Percentiles rank a stretch among this genome's conserved stretches.
Evolutionary conservation across 345 rosid species (phyloP).

Genomic region (Erodium maritimum): DNA sequence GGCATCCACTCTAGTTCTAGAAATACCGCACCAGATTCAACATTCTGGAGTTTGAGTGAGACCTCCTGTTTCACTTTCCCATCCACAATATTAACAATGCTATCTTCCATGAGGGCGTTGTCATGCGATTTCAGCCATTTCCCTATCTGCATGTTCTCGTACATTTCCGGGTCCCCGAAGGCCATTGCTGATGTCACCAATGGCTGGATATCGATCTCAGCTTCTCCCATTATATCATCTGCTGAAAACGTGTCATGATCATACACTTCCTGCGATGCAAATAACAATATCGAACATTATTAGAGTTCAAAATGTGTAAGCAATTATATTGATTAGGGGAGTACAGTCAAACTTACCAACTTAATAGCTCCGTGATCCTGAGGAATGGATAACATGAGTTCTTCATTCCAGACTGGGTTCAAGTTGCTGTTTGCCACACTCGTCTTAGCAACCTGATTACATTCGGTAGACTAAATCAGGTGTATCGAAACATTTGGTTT

Average conservation of each 20-base stretch:
- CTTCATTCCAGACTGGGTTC: conserved; percentile 78
- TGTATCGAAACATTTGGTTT: too few relatives aligned
- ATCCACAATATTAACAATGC: conserved; percentile 73
- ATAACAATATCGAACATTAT: too few relatives aligned
- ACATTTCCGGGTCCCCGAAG: conserved; percentile 78
- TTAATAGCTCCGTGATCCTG: conserved; percentile 44
- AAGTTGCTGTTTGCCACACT: conserved; percentile 46
- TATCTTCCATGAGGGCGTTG: conserved; percentile 79
- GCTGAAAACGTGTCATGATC: conserved; percentile 89
- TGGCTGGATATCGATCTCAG: conserved; percentile 82
- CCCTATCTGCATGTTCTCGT: conserved; percentile 87
- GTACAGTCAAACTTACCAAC: conserved; percentile 30
- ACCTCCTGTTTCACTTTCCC: conserved; percentile 84
- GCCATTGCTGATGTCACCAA: conserved; percentile 86
- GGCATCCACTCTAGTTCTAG: conserved; percentile 71
- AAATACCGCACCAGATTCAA: conserved; percentile 76
- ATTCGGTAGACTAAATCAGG: too few relatives aligned
- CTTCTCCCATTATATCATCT: conserved; percentile 99
- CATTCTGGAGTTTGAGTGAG: conserved; percentile 77
- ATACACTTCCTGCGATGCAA: conserved; percentile 57
- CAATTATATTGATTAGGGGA: too few relatives aligned
- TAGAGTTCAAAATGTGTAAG: too few relatives aligned
- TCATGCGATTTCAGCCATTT: conserved; percentile 81
- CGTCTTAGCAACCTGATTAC: conserved; percentile 44
- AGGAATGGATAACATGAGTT: conserved; percentile 73